phyloP scores from a whole-genome alignment of 2,329 filamentous ascomycete species.

The Botryosphaeria dothidea region DNA sequence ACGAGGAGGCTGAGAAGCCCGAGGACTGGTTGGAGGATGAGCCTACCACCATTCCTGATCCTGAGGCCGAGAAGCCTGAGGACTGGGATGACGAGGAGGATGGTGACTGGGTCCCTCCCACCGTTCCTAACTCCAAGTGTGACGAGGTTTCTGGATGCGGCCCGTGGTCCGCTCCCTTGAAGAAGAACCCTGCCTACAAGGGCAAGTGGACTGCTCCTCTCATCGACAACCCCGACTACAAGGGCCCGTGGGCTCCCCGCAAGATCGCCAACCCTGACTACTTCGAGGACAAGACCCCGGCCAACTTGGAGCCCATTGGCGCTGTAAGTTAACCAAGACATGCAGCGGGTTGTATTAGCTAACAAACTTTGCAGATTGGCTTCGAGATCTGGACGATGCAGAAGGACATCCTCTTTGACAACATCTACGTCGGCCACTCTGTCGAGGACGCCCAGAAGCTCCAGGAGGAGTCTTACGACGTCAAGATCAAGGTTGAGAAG shows the following conservation, averaged over 20 bases:
- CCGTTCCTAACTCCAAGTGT: constrained; percentile 94
- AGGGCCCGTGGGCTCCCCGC: constrained; percentile 89
- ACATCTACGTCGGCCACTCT: constrained; percentile 99
- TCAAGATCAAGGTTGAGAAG: constrained; percentile 84
- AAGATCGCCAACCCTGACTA: constrained; percentile 97
- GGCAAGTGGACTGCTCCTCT: constrained; percentile 94
- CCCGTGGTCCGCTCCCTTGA: constrained; percentile 87
- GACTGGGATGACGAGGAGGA: constrained; percentile 99
- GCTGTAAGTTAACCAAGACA: constrained; percentile 66
- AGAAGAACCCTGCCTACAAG: constrained; percentile 96
- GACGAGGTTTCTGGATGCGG: constrained; percentile 91
- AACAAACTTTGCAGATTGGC: constrained; percentile 65
- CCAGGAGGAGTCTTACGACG: constrained; percentile 82
- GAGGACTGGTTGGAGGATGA: constrained; percentile 96
- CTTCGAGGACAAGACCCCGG: constrained; percentile 94
- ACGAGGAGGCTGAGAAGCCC: constrained; percentile 86
- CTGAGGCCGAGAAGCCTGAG: constrained; percentile 94
- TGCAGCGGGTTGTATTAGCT: constrained; percentile 19
- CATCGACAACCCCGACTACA: constrained; percentile 98
- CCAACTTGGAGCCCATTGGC: constrained; percentile 97
- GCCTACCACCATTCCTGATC: constrained; percentile 79
- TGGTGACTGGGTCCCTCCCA: constrained; percentile 92
- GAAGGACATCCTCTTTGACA: constrained; percentile 97
- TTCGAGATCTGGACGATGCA: constrained; percentile 99
- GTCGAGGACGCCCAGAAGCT: constrained; percentile 88